These are phyloP conservation scores for Alnus rubra DNA, from an alignment of 306 rosid genomes.

Conservation along the genomic window DNA sequence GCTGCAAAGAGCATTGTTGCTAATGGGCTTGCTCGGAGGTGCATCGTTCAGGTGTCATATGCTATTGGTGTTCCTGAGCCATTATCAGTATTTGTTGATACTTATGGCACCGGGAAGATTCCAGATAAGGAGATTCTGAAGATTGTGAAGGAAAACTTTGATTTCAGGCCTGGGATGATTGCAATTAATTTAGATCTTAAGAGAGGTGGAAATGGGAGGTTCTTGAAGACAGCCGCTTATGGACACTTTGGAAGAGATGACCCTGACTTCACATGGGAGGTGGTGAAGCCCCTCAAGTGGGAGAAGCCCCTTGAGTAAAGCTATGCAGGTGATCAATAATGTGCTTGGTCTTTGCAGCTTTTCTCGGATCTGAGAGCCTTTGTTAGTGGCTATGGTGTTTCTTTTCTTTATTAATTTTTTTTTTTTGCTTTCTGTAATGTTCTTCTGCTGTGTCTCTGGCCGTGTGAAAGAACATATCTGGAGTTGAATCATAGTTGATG, in stretches of 20 bases:
- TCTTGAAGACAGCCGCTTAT: conserved; percentile 67
- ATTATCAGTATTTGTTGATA: conserved; percentile 60
- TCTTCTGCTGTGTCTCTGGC: conserved; percentile 7
- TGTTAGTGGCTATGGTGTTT: conserved; percentile 17
- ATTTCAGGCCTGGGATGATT: conserved; percentile 72
- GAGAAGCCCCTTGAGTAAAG: conserved; percentile 41
- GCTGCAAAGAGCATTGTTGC: conserved; percentile 73
- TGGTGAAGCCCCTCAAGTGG: conserved; percentile 61
- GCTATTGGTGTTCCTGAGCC: conserved; percentile 69
- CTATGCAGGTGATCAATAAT: conserved; percentile 15
- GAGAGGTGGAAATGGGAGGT: conserved; percentile 64
- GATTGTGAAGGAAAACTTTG: conserved; percentile 61
- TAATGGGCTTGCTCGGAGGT: conserved; percentile 58
- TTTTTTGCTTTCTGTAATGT: not conserved
- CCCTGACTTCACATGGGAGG: conserved; percentile 68
- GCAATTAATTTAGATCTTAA: conserved; percentile 56
- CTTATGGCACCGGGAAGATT: conserved; percentile 56
- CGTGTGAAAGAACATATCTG: not conserved
- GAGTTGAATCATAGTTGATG: not conserved
- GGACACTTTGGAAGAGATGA: conserved; percentile 73
- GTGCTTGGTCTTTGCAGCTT: conserved; percentile 22
- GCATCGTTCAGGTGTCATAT: conserved; percentile 68
- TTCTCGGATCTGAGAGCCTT: conserved; percentile 6
- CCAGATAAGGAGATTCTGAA: conserved; percentile 63
- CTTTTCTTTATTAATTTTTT: not conserved